Evolutionary conservation across 768 basidiomycete species (phyloP), one percentile per base, ranked within the genome.

Genomic region (Coprinopsis strossmayeri): DNA sequence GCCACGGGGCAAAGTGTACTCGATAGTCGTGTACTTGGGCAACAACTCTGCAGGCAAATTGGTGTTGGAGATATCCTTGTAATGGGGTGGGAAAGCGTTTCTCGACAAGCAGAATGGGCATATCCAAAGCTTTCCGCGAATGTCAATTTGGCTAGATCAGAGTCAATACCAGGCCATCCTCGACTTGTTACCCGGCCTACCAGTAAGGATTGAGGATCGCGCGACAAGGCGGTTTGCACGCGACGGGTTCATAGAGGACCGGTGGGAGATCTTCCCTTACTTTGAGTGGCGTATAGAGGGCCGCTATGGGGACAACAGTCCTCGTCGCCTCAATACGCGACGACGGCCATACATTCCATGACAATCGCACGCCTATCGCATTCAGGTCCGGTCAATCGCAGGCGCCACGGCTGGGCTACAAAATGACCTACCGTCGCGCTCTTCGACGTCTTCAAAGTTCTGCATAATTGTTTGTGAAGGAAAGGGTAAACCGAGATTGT

Each of bases 311-410:
- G 5, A 98, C 95, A 34, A 99, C 95, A 3, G 91, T 97, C 58
- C 95, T 79, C 30, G 94, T 98, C 12, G 95, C 92, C 70, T 99
- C 96, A 65, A 98, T 95, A 59, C 96, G 84, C 51, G 92, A 94
- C 28, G 93, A 94, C 2, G 94, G 93, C 91, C 92, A 99, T 50
- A 94, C 91, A 67, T 99, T 99, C 96, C 95, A 98, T 40, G 94
- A 95, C 56, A 98, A 77, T 48, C 95, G 81, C 39, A 97, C 84
- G 56, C 95, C 93, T 45, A 25, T 24, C 18, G 41, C 96, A 53
- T 30, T 46, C 30, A 37, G 34, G 17, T 5, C 40, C 47, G 25
- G 42, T 45, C 32, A 9, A 45, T 24, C 10, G n/a, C 21, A 30
- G 12, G 23, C 2, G 17, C n/a, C 5, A 9, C n/a, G n/a, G n/a